Conservation (phyloP, 305 asterid genomes). For the Solanum hybrid region DNA sequence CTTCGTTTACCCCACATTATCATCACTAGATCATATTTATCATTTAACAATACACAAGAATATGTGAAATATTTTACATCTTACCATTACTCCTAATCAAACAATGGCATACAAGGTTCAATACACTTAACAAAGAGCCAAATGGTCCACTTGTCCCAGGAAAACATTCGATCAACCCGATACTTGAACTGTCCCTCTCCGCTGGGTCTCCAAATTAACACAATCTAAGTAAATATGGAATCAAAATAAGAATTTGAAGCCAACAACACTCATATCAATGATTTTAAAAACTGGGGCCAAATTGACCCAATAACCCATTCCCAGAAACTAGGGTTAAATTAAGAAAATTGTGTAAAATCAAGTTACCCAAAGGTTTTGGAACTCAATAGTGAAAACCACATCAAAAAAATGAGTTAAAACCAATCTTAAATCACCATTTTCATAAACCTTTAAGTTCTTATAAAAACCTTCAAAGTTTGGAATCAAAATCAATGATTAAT, state of each 20-base stretch:
- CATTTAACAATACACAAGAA: not conserved
- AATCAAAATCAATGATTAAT: no score
- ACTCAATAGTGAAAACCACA: not conserved
- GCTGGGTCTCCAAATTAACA: not conserved
- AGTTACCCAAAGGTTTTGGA: no score
- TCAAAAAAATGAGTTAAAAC: not conserved
- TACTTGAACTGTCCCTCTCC: not conserved
- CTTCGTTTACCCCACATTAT: not conserved
- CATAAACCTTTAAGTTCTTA: not conserved
- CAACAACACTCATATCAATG: not conserved
- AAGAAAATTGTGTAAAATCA: not conserved
- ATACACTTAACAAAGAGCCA: not conserved
- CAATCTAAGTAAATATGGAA: not conserved
- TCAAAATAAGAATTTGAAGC: not conserved
- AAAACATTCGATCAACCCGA: not conserved
- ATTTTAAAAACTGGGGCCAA: not conserved
- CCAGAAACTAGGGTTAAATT: not conserved
- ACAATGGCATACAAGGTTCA: not conserved
- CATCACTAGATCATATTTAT: not conserved
- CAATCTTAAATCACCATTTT: not conserved
- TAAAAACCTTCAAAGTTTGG: not conserved
- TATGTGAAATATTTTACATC: not conserved
- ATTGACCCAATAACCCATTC: no score
- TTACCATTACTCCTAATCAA: not conserved
- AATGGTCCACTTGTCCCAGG: not conserved